These are phyloP conservation scores for Macrotyloma uniflorum DNA, from an alignment of 306 rosid genomes.

Conservation along the genomic window DNA sequence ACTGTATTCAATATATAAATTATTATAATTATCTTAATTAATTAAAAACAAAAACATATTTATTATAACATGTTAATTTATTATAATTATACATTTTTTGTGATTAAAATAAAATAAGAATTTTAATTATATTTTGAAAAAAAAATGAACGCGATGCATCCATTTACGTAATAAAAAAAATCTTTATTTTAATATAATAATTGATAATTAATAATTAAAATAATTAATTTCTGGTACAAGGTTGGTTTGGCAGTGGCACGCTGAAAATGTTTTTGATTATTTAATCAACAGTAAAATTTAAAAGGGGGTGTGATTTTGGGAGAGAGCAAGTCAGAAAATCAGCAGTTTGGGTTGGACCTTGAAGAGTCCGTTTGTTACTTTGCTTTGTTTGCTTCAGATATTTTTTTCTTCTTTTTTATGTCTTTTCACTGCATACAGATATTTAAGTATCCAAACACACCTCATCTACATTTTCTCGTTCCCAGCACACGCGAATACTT, in stretches of 20 bases:
- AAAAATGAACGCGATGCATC: too few species aligned
- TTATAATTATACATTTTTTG: too few species aligned
- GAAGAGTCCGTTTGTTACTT: background rate
- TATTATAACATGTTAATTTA: too few species aligned
- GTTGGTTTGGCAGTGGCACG: background rate
- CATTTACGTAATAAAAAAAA: too few species aligned
- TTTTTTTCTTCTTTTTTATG: background rate
- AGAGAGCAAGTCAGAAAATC: background rate
- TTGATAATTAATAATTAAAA: too few species aligned
- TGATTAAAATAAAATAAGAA: too few species aligned
- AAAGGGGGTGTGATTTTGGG: background rate
- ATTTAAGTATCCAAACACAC: constrained; percentile 23
- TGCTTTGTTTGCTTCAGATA: background rate
- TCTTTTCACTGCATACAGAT: background rate
- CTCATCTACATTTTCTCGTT: background rate
- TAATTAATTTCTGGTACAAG: too few species aligned
- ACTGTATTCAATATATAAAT: too few species aligned
- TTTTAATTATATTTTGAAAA: too few species aligned
- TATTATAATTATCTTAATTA: too few species aligned
- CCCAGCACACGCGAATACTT: background rate
- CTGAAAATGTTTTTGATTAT: background rate
- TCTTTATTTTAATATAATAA: too few species aligned
- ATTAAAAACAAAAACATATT: too few species aligned
- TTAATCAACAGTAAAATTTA: background rate
- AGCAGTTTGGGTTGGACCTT: background rate